Evolutionary conservation across 139 green algal genomes (phyloP).

Genomic region (Tetradesmus lagerheimii): DNA sequence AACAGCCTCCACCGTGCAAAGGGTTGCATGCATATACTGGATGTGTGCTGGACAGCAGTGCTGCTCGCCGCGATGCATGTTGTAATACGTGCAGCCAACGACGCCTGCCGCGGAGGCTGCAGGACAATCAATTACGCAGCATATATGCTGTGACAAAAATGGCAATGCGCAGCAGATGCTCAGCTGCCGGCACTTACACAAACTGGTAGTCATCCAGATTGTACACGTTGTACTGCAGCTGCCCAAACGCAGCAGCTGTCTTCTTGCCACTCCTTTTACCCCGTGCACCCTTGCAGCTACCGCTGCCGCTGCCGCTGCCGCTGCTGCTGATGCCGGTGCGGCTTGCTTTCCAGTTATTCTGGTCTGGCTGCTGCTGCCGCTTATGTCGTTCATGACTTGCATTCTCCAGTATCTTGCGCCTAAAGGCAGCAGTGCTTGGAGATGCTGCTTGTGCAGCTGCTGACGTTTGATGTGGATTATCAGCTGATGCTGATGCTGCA

Average conservation of each 20-base stretch:
- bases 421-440: background rate
- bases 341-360: background rate
- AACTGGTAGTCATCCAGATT: constrained; percentile 55
- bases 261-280: background rate
- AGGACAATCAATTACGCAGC: too few species aligned
- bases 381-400: background rate
- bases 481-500: background rate
- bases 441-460: background rate
- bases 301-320: constrained; percentile 27
- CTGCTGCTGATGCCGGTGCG: too few species aligned
- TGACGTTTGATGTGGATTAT: background rate
- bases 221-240: constrained; percentile 67
- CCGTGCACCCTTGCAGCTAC: background rate
- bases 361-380: background rate
- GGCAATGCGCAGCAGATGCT: too few species aligned
- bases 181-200: constrained; percentile 1
- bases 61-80: background rate
- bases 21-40: background rate
- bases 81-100: too few species aligned
- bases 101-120: too few species aligned
- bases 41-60: background rate
- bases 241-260: constrained; percentile 36
- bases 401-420: background rate
- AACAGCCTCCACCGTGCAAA: too few species aligned
- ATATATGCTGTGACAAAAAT: too few species aligned